Base-by-base conservation (phyloP, 2,329 filamentous ascomycete genomes). In the Aspergillus fructus region DNA sequence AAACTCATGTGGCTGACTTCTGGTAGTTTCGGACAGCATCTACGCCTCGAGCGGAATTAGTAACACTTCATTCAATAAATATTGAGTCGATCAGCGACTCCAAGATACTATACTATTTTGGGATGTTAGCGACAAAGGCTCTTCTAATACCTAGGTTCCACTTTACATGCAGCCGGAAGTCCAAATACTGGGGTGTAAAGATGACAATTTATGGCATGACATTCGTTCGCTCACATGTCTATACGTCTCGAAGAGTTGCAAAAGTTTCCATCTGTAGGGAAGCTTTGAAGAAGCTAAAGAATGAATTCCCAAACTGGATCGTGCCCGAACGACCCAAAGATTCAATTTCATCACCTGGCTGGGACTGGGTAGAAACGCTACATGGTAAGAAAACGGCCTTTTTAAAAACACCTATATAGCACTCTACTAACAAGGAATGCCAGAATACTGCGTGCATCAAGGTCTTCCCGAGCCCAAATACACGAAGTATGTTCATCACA, bases 21-120 rank as follows among this genome's bases (percentile, higher is more conserved):
- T 23, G 17, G 13, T 48, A 54, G 51, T 34, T 17, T 41, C 21
- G 5, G 13, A 23, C 21, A 40, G 23, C 23, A 4, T n/a, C 12
- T n/a, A 24, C 13, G 11, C 13, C 43, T 37, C 33, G 33, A 11
- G 33, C 23, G 24, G 12, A 23, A 33, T 19, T 23, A 3, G 15
- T 46, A 9, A 17, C 42, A 21, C 53, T 59, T 13, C 34, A 40
- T 43, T 57, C 61, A 5, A 23, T 57, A 3, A 5, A 49, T 23
- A 17, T 58, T 64, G 8, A 50, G 59, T 42, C 21, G 2, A 34
- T 72, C 47, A 56, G 51, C 8, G 49, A 53, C n/a, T 51, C 60
- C 4, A 58, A 66, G 19, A 61, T 67, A 1, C 43, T 75, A 5
- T 75, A 72, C 17, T 68, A 62, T 51, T 75, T 74, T 53, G 70